Base-by-base conservation (phyloP, 495 filamentous ascomycete genomes). In the Penicillium fimorum region DNA sequence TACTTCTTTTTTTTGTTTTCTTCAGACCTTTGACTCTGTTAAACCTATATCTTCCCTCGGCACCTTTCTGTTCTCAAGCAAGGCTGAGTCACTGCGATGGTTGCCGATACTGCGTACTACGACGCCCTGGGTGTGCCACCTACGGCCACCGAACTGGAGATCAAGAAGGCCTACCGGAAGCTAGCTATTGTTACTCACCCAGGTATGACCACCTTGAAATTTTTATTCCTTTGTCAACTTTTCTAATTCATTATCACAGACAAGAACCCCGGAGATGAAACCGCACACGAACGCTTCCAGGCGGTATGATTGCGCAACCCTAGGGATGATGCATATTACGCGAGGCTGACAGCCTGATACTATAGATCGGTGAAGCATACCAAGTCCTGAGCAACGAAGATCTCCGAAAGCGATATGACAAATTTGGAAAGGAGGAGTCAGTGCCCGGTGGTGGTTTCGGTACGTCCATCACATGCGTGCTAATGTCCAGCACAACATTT, bases 161-260 rank as follows among this genome's bases (percentile, higher is more conserved):
- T 99, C 75, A 99, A 99, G 79, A 97, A 97, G 75, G 94, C 94
- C n/a, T 99, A 99, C 72, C 83, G 94, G 57, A 97, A 92, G 73
- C 86, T 94, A 30, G 94, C 94, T 44, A 96, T 99, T 62, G 79
- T 81, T 54, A 84, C 86, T 55, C 85, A 88, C 63, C 85, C 85
- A n/a, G 83, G 83, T 86, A 72, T 30, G 70, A 1, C 11, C 3
- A 1, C 7, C 4, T 35, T 6, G 25, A 12, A 7, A 10, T 5
- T 13, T 50, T n/a, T 7, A 3, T 46, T 22, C 12, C 32, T 4
- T 5, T 9, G 20, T 4, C 22, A 35, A 6, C 5, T 0, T 44
- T 15, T 35, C 30, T 54, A 46, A 54, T 27, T 1, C 11, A 6
- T 6, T 33, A 13, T 33, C 15, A 47, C 55, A 93, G 94, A 99